Evolutionary conservation across 352 stramenopile genomes (phyloP).

Genomic region (Phytophthora brassicae): DNA sequence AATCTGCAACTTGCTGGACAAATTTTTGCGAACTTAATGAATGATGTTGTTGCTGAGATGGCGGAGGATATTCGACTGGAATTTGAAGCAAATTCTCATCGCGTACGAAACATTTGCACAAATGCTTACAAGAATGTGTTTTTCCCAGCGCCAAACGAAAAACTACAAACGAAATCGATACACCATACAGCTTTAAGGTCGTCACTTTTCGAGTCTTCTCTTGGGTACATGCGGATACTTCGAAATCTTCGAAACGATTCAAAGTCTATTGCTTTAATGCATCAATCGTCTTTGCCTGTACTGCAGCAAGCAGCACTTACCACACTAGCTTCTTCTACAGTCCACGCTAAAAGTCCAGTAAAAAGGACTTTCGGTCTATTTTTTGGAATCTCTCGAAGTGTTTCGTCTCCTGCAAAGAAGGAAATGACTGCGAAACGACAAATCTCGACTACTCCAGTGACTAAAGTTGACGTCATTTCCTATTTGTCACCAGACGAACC

Average conservation of each 20-base stretch:
- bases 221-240: constrained; percentile 13
- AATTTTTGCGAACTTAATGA: constrained; percentile 26
- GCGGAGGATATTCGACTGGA: constrained; percentile 42
- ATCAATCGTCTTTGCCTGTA: constrained; percentile 17
- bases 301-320: not conserved
- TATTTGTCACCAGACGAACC: not conserved
- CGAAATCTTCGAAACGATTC: constrained; percentile 13
- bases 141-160: constrained; percentile 14
- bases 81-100: constrained; percentile 25
- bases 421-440: not conserved
- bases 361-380: constrained; percentile 34
- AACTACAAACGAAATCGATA: constrained; percentile 12
- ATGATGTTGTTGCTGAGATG: constrained; percentile 36
- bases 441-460: not conserved
- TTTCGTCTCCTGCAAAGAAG: not conserved
- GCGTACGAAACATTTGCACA: constrained; percentile 22
- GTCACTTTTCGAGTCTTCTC: constrained; percentile 29
- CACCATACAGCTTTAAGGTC: constrained; percentile 9
- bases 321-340: not conserved
- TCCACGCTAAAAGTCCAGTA: constrained; percentile 7
- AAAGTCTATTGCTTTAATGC: constrained; percentile 4
- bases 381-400: constrained; percentile 7
- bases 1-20: not conserved
- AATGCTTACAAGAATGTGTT: constrained; percentile 24
- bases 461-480: constrained; percentile 2